Conservation (phyloP, 352 stramenopile genomes). For the Globisporangium middletonii region DNA sequence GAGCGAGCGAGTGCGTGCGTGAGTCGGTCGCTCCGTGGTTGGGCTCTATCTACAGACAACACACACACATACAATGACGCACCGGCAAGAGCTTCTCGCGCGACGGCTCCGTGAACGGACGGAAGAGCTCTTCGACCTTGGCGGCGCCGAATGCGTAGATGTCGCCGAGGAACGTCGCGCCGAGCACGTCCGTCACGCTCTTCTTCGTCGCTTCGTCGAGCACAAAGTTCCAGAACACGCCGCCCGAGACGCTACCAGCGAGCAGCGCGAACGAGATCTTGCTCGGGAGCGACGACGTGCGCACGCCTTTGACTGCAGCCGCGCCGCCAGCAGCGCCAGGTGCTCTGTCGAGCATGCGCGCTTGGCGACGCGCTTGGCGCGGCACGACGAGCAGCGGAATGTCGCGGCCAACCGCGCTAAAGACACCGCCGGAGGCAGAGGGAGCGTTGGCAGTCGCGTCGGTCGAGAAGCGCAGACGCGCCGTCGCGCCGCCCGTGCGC, state of each 20-base stretch:
- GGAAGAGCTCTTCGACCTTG: slow-evolving; percentile 65
- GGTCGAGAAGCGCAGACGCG: slow-evolving; percentile 8
- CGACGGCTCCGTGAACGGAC: slow-evolving; percentile 78
- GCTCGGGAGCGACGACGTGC: slow-evolving; percentile 65
- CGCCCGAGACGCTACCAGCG: slow-evolving; percentile 53
- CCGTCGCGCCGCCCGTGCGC: neutral
- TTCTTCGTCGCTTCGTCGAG: slow-evolving; percentile 55
- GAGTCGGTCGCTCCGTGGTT: neutral
- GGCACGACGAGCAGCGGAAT: slow-evolving; percentile 52
- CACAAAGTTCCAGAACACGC: slow-evolving; percentile 67
- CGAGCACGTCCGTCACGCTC: slow-evolving; percentile 33
- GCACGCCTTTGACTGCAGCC: slow-evolving; percentile 34
- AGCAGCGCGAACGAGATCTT: slow-evolving; percentile 67
- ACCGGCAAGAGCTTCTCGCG: slow-evolving; percentile 76
- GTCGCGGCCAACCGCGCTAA: slow-evolving; percentile 39
- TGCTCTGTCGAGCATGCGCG: slow-evolving; percentile 34
- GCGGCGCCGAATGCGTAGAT: slow-evolving; percentile 47
- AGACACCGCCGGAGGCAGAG: neutral
- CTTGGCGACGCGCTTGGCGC: slow-evolving; percentile 51
- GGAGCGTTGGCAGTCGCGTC: neutral
- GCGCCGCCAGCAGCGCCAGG: slow-evolving; percentile 18
- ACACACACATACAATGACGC: neutral
- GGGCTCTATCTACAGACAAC: neutral
- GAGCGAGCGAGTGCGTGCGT: neutral
- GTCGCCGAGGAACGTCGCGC: slow-evolving; percentile 59